Evolutionary conservation across 73 alveolate genomes (phyloP), one percentile per base, ranked within the genome.

Genomic region (Paramecium octaurelia): DNA sequence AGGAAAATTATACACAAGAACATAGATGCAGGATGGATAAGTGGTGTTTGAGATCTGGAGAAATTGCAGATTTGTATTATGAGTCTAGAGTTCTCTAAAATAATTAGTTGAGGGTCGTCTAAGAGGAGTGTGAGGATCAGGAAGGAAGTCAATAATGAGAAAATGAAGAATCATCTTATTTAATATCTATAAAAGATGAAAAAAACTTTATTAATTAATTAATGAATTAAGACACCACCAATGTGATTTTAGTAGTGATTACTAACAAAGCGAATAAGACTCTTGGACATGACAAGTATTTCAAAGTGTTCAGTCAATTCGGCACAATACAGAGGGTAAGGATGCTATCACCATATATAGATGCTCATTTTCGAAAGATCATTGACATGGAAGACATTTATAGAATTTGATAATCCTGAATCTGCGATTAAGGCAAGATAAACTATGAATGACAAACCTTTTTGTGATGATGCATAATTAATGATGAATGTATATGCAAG

Each of bases 351-450:
- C 1, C 7, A 27, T 71, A 29, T 29, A 77, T 42, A 77, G 90
- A 77, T 77, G 90, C 90, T 77, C 21, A 77, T 77, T 8, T 77
- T 77, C 23, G 90, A 77, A 59, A 36, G 90, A 23, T 77, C 90
- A 21, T 31, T 77, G 44, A 77, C 90, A 40, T 77, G 90, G 90
- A 77, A 77, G 27, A 77, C 90, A 24, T 77, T 77, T 43, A 34
- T 77, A 8, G 90, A 77, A 40, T 77, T 29, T 42, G 90, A 77
- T 18, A 77, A 77, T 43, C 90, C 90, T 5, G 90, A 77, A 4
- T 77, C 90, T 42, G 90, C 90, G 0, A 40, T 77, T 5, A 77
- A 46, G 46, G 90, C 90, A 35, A 77, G 90, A 43, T 9, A 43
- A 40, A 29, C 23, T 21, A 77, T 77, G 90, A 77, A 77, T 43